Conservation (phyloP, 2,329 filamentous ascomycete genomes). For the Pestalotiopsis sp. region DNA sequence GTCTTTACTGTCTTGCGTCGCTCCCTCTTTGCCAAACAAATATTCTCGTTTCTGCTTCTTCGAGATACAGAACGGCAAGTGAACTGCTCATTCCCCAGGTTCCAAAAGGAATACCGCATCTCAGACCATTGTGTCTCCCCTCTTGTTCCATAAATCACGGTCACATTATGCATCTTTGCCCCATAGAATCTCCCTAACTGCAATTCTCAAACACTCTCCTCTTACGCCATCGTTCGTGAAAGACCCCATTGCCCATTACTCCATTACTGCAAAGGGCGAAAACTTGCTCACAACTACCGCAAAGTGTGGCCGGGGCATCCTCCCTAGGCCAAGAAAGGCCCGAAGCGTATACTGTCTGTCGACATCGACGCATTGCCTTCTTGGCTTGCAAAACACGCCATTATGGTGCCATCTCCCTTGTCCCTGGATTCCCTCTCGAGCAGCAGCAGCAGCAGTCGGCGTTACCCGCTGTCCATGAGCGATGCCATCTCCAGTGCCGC, state of each 20-base stretch:
- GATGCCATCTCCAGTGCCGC: slow-evolving; percentile 29
- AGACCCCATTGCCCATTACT: background rate
- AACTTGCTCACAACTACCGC: slow-evolving; percentile 17
- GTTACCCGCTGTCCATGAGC: slow-evolving; percentile 22
- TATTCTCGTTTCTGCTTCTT: background rate
- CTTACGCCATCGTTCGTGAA: background rate
- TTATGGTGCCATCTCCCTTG: slow-evolving; percentile 24
- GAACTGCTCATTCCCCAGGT: background rate
- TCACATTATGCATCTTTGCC: slow-evolving; percentile 2
- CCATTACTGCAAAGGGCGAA: background rate
- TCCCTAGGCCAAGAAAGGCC: too few species aligned
- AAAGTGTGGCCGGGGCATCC: too few species aligned
- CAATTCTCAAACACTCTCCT: background rate
- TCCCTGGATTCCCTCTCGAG: slow-evolving; percentile 13
- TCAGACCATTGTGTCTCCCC: background rate
- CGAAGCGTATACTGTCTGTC: too few species aligned
- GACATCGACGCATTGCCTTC: too few species aligned
- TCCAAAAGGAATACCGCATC: background rate
- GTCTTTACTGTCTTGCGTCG: background rate
- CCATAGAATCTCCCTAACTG: background rate
- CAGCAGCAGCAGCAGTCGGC: slow-evolving; percentile 11
- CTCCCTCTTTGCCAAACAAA: background rate
- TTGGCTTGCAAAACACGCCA: background rate
- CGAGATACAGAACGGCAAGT: background rate
- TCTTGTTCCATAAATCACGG: background rate